Conservation (phyloP, 2,329 filamentous ascomycete species). For the Alternaria gansuensis region DNA sequence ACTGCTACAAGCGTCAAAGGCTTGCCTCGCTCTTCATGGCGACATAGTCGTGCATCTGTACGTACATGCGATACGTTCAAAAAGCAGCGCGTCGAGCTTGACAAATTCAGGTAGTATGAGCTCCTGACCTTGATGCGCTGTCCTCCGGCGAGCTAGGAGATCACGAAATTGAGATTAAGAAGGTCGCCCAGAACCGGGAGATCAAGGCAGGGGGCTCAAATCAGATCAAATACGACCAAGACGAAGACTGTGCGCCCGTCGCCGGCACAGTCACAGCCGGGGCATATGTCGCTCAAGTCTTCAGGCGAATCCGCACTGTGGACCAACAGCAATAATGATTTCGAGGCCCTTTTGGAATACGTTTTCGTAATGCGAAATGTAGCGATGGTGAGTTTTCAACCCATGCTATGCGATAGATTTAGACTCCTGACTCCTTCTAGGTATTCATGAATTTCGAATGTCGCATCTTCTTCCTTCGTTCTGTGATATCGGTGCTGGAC, state of each 20-base stretch:
- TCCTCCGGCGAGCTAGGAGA: slow-evolving; percentile 95
- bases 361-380: background rate
- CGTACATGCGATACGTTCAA: background rate
- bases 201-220: slow-evolving; percentile 56
- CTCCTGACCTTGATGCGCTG: slow-evolving; percentile 78
- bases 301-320: slow-evolving; percentile 54
- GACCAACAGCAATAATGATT: slow-evolving; percentile 55
- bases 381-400: background rate
- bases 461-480: background rate
- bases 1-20: too few relatives aligned
- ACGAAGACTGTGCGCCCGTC: slow-evolving; percentile 64
- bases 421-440: background rate
- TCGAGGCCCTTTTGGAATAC: slow-evolving; percentile 40
- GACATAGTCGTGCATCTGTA: too few relatives aligned
- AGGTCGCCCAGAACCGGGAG: slow-evolving; percentile 61
- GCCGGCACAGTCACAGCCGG: slow-evolving; percentile 33
- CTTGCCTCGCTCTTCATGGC: too few relatives aligned
- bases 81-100: background rate
- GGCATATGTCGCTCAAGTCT: slow-evolving; percentile 51
- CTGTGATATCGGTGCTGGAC: background rate
- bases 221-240: slow-evolving; percentile 91
- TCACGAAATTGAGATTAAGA: slow-evolving; percentile 58
- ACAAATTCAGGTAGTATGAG: background rate
- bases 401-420: background rate
- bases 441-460: background rate